Conservation (phyloP, 768 basidiomycete species). For the Collybiopsis luxurians region DNA sequence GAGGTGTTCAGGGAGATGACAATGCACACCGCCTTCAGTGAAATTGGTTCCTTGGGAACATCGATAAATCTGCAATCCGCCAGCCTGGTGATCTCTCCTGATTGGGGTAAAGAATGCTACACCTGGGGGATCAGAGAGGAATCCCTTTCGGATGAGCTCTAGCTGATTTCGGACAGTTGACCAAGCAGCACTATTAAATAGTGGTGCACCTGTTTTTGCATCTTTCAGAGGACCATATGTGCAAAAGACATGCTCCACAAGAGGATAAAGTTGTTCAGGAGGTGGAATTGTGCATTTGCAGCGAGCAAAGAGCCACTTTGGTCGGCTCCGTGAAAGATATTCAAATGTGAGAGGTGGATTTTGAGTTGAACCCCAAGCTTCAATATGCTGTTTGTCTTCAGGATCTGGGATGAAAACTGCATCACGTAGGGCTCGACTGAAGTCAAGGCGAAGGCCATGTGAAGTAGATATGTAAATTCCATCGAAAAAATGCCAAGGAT, state of each 20-base stretch:
- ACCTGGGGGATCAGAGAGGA: slow-evolving; percentile 18
- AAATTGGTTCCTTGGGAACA: neutral
- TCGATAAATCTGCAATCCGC: slow-evolving; percentile 17
- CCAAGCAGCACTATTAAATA: slow-evolving; percentile 19
- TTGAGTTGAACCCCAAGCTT: neutral
- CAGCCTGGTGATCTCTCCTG: slow-evolving; percentile 6
- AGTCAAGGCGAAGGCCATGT: slow-evolving; percentile 9
- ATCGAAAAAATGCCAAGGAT: slow-evolving; percentile 15
- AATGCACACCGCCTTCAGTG: neutral
- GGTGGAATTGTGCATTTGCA: slow-evolving; percentile 14
- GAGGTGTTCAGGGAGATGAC: neutral
- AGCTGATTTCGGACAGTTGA: slow-evolving; percentile 7
- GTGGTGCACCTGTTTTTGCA: slow-evolving; percentile 12
- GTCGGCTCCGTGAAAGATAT: neutral
- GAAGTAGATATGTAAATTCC: slow-evolving; percentile 13
- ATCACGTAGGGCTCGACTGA: slow-evolving; percentile 9
- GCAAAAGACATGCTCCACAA: slow-evolving; percentile 14
- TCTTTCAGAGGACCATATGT: slow-evolving; percentile 21
- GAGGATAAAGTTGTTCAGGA: slow-evolving; percentile 15
- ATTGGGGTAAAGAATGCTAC: slow-evolving; percentile 10
- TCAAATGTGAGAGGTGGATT: neutral
- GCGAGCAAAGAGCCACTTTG: neutral
- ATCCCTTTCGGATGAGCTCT: slow-evolving; percentile 17
- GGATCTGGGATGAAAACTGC: slow-evolving; percentile 12
- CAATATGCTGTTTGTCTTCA: slow-evolving; percentile 9